phyloP scores from a whole-genome alignment of 352 stramenopile species.

The Globisporangium recalcitrans region DNA sequence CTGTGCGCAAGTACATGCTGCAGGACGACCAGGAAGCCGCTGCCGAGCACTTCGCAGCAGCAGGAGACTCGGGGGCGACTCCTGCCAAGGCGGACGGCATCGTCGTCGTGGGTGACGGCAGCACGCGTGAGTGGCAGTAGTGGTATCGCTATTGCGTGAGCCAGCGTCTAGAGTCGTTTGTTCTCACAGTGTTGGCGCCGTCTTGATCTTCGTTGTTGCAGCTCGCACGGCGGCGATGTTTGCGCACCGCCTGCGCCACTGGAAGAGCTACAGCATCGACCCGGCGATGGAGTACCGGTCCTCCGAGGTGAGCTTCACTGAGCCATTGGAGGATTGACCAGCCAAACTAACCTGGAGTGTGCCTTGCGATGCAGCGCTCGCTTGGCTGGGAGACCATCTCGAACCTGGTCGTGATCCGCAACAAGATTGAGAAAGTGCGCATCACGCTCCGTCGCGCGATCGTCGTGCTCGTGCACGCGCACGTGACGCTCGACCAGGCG shows the following conservation, averaged over 20 bases:
- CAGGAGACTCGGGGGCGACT: neutral
- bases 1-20: slow-evolving; percentile 59
- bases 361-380: slow-evolving; percentile 25
- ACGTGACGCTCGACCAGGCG: slow-evolving; percentile 72
- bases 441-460: slow-evolving; percentile 54
- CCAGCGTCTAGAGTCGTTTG: neutral
- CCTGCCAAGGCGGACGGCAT: slow-evolving; percentile 51
- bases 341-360: neutral
- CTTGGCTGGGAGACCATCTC: slow-evolving; percentile 41
- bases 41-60: neutral
- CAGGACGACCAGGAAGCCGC: slow-evolving; percentile 19
- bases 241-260: slow-evolving; percentile 58
- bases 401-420: slow-evolving; percentile 72
- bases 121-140: slow-evolving; percentile 47
- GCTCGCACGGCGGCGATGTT: slow-evolving; percentile 74
- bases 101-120: slow-evolving; percentile 73
- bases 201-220: slow-evolving; percentile 20
- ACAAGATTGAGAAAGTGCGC: slow-evolving; percentile 82
- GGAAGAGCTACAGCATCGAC: slow-evolving; percentile 79
- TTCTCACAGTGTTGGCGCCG: neutral
- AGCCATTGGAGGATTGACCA: too few species aligned
- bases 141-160: neutral
- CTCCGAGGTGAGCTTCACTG: slow-evolving; percentile 25
- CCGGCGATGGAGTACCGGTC: slow-evolving; percentile 63
- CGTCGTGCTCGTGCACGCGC: slow-evolving; percentile 71